Evolutionary conservation across 176 grass and related monocot genomes (phyloP).

Genomic region (Tillandsia leiboldiana): DNA sequence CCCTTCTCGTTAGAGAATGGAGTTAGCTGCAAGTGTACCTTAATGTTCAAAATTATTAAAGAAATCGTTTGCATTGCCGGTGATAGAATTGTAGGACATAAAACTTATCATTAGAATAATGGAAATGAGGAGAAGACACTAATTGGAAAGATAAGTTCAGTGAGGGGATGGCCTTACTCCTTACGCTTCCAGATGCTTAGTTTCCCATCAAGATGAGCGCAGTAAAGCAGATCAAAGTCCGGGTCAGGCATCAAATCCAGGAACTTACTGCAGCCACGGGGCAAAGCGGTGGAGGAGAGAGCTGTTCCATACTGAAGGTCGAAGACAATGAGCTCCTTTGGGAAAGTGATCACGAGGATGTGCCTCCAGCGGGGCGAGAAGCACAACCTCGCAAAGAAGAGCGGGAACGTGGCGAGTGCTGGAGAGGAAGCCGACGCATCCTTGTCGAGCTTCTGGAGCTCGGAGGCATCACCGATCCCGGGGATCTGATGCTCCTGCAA

Average conservation of each 20-base stretch:
- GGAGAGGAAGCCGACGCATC: conserved; percentile 54
- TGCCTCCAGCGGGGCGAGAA: conserved; percentile 79
- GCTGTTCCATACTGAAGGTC: conserved; percentile 70
- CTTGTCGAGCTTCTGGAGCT: conserved; percentile 80
- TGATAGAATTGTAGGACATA: background rate
- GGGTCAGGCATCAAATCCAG: conserved; percentile 73
- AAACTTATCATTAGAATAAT: background rate
- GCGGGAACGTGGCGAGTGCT: conserved; percentile 51
- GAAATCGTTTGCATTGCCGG: background rate
- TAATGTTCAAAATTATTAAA: background rate
- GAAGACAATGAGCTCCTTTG: conserved; percentile 74
- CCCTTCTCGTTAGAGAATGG: no score
- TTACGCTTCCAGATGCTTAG: conserved; percentile 90
- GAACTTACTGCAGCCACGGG: conserved; percentile 70
- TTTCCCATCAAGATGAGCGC: conserved; percentile 82
- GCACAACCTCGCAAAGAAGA: conserved; percentile 41
- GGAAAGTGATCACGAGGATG: conserved; percentile 48
- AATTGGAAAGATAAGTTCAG: background rate
- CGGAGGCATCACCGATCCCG: conserved; percentile 39
- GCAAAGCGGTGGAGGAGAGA: conserved; percentile 48
- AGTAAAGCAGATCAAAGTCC: conserved; percentile 59
- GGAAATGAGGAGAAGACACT: background rate
- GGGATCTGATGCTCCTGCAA: conserved; percentile 56
- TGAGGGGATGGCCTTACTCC: conserved; percentile 28
- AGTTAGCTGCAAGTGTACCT: no score